Percentiles rank a stretch among this genome's conserved stretches.
Evolutionary conservation across 2,329 filamentous ascomycete species (phyloP).

Genomic region (Colletotrichum liaoningense): DNA sequence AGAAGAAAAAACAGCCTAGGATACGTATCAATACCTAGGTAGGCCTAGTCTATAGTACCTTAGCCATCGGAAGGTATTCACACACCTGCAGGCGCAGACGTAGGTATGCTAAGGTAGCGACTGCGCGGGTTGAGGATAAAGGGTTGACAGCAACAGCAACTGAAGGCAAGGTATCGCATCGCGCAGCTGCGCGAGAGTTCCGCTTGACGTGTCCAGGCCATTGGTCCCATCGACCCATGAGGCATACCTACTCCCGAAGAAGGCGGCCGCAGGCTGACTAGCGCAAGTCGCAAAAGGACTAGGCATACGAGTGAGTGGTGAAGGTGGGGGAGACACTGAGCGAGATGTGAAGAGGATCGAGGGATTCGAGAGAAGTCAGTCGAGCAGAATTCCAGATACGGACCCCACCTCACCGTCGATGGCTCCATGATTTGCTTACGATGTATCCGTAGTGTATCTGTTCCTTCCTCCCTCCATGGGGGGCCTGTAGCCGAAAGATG

Average conservation of each 20-base stretch:
- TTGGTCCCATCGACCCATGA: background rate
- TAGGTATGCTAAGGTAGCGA: too few relatives aligned
- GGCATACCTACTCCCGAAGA: background rate
- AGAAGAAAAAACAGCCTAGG: background rate
- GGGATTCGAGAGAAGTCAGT: background rate
- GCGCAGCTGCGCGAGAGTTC: background rate
- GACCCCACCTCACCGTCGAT: background rate
- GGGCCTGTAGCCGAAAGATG: background rate
- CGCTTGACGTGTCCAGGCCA: background rate
- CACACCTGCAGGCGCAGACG: too few relatives aligned
- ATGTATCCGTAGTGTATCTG: too few relatives aligned
- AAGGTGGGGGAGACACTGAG: background rate
- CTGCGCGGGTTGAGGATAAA: too few relatives aligned
- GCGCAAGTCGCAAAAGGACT: background rate
- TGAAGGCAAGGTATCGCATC: background rate
- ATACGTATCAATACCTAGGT: background rate
- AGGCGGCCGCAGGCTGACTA: slow-evolving; percentile 16
- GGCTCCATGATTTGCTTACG: background rate
- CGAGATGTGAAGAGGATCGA: background rate
- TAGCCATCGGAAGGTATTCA: too few relatives aligned
- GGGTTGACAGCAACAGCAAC: background rate
- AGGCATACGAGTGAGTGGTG: background rate
- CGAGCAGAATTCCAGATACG: background rate
- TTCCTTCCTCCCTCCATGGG: background rate
- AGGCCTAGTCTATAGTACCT: too few relatives aligned